Percentiles rank a stretch among this genome's conserved stretches.
These are phyloP conservation scores for Mortierella sp. DNA, from an alignment of 371 early-diverging fungal species.

Conservation along the genomic window DNA sequence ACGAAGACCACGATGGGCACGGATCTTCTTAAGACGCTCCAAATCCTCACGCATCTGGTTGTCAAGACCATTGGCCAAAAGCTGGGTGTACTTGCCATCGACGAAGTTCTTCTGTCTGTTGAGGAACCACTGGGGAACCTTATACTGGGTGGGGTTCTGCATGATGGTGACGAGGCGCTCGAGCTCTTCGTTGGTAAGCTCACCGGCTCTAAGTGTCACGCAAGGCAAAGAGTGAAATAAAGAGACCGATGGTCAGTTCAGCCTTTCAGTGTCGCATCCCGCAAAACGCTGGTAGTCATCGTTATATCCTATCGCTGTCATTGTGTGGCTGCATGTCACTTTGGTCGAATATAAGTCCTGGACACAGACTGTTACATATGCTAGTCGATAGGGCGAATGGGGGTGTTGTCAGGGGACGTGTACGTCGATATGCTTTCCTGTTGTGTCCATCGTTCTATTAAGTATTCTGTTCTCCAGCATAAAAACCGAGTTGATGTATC, in stretches of 20 bases:
- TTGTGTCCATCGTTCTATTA: too few relatives aligned
- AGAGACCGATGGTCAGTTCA: constrained; percentile 1
- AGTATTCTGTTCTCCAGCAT: too few relatives aligned
- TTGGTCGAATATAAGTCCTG: too few relatives aligned
- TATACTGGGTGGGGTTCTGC: constrained; percentile 93
- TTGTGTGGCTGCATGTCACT: too few relatives aligned
- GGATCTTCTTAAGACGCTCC: constrained; percentile 97
- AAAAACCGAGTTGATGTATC: too few relatives aligned
- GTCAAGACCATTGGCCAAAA: constrained; percentile 95
- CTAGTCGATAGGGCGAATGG: too few relatives aligned
- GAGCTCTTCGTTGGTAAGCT: constrained; percentile 93
- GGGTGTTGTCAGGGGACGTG: too few relatives aligned
- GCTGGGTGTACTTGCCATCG: constrained; percentile 94
- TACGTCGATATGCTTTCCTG: too few relatives aligned
- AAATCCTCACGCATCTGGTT: constrained; percentile 97
- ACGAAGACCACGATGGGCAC: constrained; percentile 94
- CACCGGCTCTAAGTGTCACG: constrained; percentile 87
- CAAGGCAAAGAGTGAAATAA: background rate
- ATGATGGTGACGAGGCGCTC: constrained; percentile 91
- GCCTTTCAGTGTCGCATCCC: too few relatives aligned
- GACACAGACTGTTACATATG: too few relatives aligned
- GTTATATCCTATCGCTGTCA: too few relatives aligned
- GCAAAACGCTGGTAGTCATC: too few relatives aligned
- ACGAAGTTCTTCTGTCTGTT: constrained; percentile 98
- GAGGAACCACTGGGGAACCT: constrained; percentile 98